Evolutionary conservation across 2,329 filamentous ascomycete genomes (phyloP).

Genomic region (Apiospora aurea): DNA sequence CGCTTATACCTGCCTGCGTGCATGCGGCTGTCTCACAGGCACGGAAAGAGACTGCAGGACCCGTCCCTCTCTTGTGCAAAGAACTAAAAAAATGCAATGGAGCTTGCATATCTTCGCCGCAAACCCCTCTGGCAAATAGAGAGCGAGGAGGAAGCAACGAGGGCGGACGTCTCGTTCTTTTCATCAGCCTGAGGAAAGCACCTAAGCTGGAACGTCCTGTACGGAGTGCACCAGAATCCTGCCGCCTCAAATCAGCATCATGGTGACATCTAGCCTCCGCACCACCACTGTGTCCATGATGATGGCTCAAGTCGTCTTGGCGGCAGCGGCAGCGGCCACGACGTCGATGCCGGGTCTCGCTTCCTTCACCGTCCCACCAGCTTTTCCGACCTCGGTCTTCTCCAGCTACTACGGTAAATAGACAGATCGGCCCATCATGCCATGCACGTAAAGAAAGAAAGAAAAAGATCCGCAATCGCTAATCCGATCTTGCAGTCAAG

Average conservation of each 20-base stretch:
- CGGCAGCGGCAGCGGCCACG: slow-evolving; percentile 21
- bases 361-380: slow-evolving; percentile 51
- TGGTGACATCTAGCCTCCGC: not conserved
- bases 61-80: not conserved
- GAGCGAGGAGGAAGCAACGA: not conserved
- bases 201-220: not conserved
- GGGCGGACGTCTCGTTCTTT: not conserved
- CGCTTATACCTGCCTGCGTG: not conserved
- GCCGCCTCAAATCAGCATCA: not conserved
- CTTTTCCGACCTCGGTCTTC: slow-evolving; percentile 59
- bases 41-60: not conserved
- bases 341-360: slow-evolving; percentile 41
- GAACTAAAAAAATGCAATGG: not conserved
- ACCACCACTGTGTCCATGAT: not conserved
- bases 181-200: not conserved
- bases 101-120: not conserved
- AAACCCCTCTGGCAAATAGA: not conserved
- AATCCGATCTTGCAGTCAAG: slow-evolving; percentile 32
- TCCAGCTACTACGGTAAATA: slow-evolving; percentile 54
- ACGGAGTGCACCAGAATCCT: not conserved
- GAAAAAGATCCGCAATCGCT: not conserved
- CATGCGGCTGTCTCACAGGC: not conserved
- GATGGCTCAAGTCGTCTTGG: slow-evolving; percentile 20
- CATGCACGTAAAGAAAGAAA: not conserved
- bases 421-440: not conserved